A percentile compares a stretch with the other conserved stretches of the same genome.
Evolutionary conservation across 176 grass and related monocot species (phyloP).

Genomic region (Metroxylon sagu): DNA sequence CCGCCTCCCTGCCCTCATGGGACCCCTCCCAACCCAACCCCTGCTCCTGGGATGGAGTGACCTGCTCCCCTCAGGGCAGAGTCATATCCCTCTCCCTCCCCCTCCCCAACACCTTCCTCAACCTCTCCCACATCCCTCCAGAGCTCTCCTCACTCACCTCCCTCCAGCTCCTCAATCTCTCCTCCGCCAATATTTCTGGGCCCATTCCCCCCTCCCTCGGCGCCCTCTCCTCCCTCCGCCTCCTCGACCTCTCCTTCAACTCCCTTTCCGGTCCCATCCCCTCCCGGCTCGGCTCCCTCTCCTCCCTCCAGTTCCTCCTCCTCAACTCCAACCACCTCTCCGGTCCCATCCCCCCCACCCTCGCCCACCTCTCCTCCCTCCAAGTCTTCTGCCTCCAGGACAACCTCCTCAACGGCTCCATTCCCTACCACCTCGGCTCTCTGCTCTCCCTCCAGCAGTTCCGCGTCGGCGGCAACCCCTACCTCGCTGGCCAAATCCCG

Average conservation of each 20-base stretch:
- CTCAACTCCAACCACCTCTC: slow-evolving; percentile 81
- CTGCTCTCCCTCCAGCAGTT: slow-evolving; percentile 77
- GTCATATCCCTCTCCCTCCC: slow-evolving; percentile 76
- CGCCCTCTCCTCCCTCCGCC: slow-evolving; percentile 46
- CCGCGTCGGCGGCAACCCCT: slow-evolving; percentile 70
- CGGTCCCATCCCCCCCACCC: slow-evolving; percentile 45
- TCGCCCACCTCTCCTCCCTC: slow-evolving; percentile 63
- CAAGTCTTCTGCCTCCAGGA: slow-evolving; percentile 94
- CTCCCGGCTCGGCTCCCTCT: slow-evolving; percentile 33
- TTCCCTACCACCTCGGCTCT: slow-evolving; percentile 63
- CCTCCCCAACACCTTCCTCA: slow-evolving; percentile 94
- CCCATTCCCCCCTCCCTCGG: slow-evolving; percentile 40
- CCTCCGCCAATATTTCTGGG: slow-evolving; percentile 78
- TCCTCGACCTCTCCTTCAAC: slow-evolving; percentile 91
- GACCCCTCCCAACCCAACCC: slow-evolving; percentile 43
- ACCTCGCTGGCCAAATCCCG: slow-evolving; percentile 52
- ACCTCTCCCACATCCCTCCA: slow-evolving; percentile 62
- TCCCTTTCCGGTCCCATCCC: slow-evolving; percentile 61
- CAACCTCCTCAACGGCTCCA: slow-evolving; percentile 82
- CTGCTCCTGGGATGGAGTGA: slow-evolving; percentile 84
- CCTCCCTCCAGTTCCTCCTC: slow-evolving; percentile 71
- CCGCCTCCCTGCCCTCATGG: slow-evolving; percentile 66
- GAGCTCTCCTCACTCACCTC: slow-evolving; percentile 52
- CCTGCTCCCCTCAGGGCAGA: slow-evolving; percentile 75
- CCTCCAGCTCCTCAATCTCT: slow-evolving; percentile 92